phyloP scores from a whole-genome alignment of 1,139 yeast species.

The Hansenula lynferdii region DNA sequence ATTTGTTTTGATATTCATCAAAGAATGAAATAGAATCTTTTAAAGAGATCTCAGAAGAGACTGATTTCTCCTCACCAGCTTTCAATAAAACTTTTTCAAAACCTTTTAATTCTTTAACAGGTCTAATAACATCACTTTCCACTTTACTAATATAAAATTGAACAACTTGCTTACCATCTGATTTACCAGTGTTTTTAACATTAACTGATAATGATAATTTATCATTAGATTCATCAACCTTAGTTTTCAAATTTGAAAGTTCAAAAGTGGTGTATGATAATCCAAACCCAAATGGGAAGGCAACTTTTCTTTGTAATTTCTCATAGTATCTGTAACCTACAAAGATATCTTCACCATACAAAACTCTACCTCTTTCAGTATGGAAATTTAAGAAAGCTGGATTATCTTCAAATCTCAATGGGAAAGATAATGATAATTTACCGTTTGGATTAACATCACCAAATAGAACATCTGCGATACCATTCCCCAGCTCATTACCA shows the following conservation, averaged over 20 bases:
- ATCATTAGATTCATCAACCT: conserved; percentile 23
- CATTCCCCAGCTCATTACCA: conserved; percentile 44
- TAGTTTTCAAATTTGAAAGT: conserved; percentile 25
- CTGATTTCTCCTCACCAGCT: conserved; percentile 37
- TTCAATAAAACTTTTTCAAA: conserved; percentile 43
- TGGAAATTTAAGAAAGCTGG: conserved; percentile 45
- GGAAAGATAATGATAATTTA: conserved; percentile 56
- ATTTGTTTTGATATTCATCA: conserved; percentile 42
- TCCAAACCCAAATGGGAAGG: conserved; percentile 60
- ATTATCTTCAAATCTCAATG: conserved; percentile 38
- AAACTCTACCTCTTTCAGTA: conserved; percentile 45
- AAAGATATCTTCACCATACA: conserved; percentile 46
- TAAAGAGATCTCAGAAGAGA: conserved; percentile 31
- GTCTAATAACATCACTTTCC: conserved; percentile 40
- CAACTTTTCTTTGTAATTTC: conserved; percentile 38
- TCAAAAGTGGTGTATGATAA: conserved; percentile 50
- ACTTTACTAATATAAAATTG: conserved; percentile 39
- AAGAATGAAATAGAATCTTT: conserved; percentile 53
- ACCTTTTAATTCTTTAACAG: conserved; percentile 53
- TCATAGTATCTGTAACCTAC: conserved; percentile 61
- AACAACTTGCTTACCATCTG: conserved; percentile 39
- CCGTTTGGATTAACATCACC: conserved; percentile 67
- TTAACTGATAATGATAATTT: conserved; percentile 32
- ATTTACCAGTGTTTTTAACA: conserved; percentile 38
- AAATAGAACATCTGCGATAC: conserved; percentile 53